Base-by-base conservation (phyloP, 1,284 basidiomycete species). In the Ceratorhiza oryzae-sativae region DNA sequence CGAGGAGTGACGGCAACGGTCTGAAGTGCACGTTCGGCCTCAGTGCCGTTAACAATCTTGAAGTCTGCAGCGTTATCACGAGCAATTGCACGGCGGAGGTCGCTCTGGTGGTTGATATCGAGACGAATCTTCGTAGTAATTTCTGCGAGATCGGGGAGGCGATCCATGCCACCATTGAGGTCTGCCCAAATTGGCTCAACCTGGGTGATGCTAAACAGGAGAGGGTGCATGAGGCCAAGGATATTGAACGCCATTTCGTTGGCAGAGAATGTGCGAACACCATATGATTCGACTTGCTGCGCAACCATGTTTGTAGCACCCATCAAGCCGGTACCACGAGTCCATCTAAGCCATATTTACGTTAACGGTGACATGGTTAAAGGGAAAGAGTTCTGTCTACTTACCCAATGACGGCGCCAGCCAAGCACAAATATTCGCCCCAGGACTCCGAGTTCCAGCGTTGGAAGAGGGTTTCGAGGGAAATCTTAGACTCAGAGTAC, bases 241-340 rank as follows among this genome's bases (percentile, higher is more conserved):
- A 99, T 94, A 83, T 98, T 99, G 89, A 99, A 99, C 2, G 96
- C 95, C 97, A 99, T 99, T 84, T 99, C 97, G 84, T 98, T 98
- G 60, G 96, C 92, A 2, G 95, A 97, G 89, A 98, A 99, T 3
- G 97, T 99, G 77, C 97, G 90, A 74, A 97, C 93, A 76, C 97
- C 97, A 75, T 94, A 88, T 76, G 90, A 88, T 83, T 99, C 97
- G 62, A 99, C 87, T 74, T 95, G 94, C 75, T 97, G 93, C 51
- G 97, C 94, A 71, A 98, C 90, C 67, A 93, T 94, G 83, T 98
- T 97, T 72, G 94, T 97, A 2, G 94, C 92, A 73, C 88, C 91
- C 97, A 99, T 99, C 72, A 99, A 84, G 75, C 96, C 97, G n/a
- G 97, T 99, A 58, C 97, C 97, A 77, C 95, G 93, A 71, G 95